phyloP scores from a whole-genome alignment of 352 stramenopile genomes.

The Globisporangium takayamanum region DNA sequence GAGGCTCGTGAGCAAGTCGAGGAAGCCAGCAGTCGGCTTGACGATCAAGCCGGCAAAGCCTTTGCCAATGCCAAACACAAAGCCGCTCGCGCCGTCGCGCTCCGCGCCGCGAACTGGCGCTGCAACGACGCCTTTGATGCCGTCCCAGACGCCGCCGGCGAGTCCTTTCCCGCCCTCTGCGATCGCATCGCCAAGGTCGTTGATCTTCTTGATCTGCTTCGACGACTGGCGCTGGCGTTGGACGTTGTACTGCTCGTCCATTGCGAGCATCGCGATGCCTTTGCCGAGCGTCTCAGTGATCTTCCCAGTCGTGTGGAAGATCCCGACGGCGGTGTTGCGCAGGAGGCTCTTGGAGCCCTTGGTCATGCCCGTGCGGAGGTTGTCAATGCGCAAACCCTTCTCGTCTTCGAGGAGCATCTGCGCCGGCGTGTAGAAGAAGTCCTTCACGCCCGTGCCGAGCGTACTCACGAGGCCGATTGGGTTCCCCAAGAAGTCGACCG shows the following conservation, averaged over 20 bases:
- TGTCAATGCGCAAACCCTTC: slow-evolving; percentile 78
- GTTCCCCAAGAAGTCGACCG: slow-evolving; percentile 87
- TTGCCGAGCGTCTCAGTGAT: slow-evolving; percentile 87
- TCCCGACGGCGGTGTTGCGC: slow-evolving; percentile 80
- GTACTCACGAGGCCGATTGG: slow-evolving; percentile 88
- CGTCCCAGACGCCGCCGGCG: slow-evolving; percentile 74
- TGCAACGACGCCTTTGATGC: slow-evolving; percentile 73
- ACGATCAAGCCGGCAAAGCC: slow-evolving; percentile 77
- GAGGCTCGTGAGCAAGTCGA: slow-evolving; percentile 78
- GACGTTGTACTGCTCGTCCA: slow-evolving; percentile 86
- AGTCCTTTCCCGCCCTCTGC: slow-evolving; percentile 78
- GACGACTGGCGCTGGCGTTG: slow-evolving; percentile 73
- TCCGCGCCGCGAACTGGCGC: slow-evolving; percentile 74
- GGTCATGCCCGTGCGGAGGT: slow-evolving; percentile 82
- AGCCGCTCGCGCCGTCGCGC: slow-evolving; percentile 66
- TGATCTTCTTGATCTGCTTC: slow-evolving; percentile 69
- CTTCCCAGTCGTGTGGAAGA: slow-evolving; percentile 88
- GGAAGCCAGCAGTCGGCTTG: slow-evolving; percentile 75
- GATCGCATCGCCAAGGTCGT: slow-evolving; percentile 72
- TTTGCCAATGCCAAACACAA: slow-evolving; percentile 82
- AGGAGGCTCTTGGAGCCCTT: slow-evolving; percentile 85
- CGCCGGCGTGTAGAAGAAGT: slow-evolving; percentile 94
- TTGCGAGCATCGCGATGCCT: slow-evolving; percentile 75
- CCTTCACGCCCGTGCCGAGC: slow-evolving; percentile 85
- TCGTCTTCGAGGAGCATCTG: slow-evolving; percentile 90